A percentile compares a stretch with the other conserved stretches of the same genome.
Conservation (phyloP, 345 rosid species). For the Mangifera indica region DNA sequence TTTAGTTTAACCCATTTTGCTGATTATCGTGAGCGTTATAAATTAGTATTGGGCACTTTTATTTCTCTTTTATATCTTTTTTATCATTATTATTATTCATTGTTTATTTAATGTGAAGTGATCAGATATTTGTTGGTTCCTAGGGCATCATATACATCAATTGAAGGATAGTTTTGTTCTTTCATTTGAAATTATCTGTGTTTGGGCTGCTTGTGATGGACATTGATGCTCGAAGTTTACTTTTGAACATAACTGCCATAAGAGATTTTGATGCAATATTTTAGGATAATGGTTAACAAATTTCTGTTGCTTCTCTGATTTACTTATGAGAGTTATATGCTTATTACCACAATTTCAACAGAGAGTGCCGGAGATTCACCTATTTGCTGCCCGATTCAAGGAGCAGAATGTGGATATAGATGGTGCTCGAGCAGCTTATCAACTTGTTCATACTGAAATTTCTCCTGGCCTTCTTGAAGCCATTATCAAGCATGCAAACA, state of each 20-base stretch:
- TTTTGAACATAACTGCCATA: background rate
- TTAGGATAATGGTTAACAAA: background rate
- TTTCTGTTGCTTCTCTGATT: background rate
- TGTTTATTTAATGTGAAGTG: too few relatives aligned
- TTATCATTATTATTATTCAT: too few relatives aligned
- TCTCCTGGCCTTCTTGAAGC: slow-evolving; percentile 98
- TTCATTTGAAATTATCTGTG: background rate
- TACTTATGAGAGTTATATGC: slow-evolving; percentile 14
- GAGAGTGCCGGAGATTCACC: slow-evolving; percentile 94
- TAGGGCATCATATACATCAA: background rate
- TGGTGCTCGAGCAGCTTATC: slow-evolving; percentile 91
- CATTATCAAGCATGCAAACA: slow-evolving; percentile 87
- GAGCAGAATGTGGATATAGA: slow-evolving; percentile 78
- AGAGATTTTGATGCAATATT: background rate
- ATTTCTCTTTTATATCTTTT: background rate
- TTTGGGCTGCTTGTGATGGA: background rate
- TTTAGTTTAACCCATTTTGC: too few relatives aligned
- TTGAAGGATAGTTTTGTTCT: too few relatives aligned
- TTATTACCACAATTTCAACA: slow-evolving; percentile 31
- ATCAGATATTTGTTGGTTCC: too few relatives aligned
- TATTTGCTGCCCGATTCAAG: slow-evolving; percentile 83
- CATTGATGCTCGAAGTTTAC: background rate
- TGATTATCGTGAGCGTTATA: too few relatives aligned
- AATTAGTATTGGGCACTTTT: too few relatives aligned
- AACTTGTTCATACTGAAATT: slow-evolving; percentile 77